These are phyloP conservation scores for Ogataea paraovalis DNA, from an alignment of 805 yeast species.

Conservation along the genomic window DNA sequence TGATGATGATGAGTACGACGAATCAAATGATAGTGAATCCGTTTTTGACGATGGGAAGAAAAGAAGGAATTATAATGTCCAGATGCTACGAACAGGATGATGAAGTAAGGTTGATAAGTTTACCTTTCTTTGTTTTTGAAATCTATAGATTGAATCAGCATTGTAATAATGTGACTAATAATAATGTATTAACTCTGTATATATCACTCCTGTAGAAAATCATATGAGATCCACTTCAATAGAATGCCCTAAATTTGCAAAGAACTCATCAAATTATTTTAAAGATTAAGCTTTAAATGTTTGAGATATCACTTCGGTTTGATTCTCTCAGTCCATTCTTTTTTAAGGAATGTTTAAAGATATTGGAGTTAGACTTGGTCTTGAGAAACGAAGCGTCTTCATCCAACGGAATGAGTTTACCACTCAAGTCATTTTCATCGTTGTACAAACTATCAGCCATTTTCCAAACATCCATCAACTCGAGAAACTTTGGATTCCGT, in stretches of 20 bases:
- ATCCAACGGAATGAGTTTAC: too few species aligned
- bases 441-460: constrained; percentile 11
- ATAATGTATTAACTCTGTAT: too few species aligned
- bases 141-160: not conserved
- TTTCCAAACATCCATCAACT: constrained; percentile 19
- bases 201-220: not conserved
- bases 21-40: constrained; percentile 15
- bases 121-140: too few species aligned
- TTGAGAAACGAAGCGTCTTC: too few species aligned
- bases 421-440: constrained; percentile 11
- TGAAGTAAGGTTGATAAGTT: too few species aligned
- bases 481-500: constrained; percentile 6
- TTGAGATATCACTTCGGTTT: constrained; percentile 15
- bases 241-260: not conserved
- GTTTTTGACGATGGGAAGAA: constrained; percentile 12
- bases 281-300: constrained; percentile 2
- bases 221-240: not conserved
- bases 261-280: not conserved
- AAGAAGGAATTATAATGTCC: not conserved
- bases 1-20: constrained; percentile 3
- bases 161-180: not conserved
- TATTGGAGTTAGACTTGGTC: not conserved
- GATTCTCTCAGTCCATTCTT: constrained; percentile 18
- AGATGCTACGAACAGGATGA: not conserved
- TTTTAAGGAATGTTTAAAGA: constrained; percentile 3